Percentiles rank a stretch among this genome's conserved stretches.
Conservation (phyloP, 805 yeast genomes). For the Cyberlindnera meyerae region DNA sequence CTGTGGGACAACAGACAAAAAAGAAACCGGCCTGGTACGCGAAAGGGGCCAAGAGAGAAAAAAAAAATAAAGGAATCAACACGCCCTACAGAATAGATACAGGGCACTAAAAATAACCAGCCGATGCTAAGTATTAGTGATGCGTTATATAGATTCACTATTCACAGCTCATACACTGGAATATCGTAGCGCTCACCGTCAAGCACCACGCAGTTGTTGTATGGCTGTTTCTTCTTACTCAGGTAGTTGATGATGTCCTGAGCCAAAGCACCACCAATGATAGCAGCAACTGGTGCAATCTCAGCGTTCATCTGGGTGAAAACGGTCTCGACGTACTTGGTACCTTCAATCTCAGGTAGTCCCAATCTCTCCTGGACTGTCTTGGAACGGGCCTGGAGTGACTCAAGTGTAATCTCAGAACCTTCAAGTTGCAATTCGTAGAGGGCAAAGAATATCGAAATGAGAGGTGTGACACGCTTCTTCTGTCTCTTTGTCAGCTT, state of each 20-base stretch:
- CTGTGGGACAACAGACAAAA: no score
- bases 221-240: constrained; percentile 70
- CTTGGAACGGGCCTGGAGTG: constrained; percentile 28
- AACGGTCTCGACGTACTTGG: constrained; percentile 38
- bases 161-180: constrained; percentile 62
- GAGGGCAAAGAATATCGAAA: constrained; percentile 57
- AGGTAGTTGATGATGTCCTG: constrained; percentile 86
- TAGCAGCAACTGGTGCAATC: constrained; percentile 78
- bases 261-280: constrained; percentile 83
- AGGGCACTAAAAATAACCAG: no score
- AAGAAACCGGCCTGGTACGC: no score
- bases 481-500: constrained; percentile 33
- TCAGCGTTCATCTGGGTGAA: constrained; percentile 52
- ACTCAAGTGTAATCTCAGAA: constrained; percentile 20
- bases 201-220: constrained; percentile 73
- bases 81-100: no score
- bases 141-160: no score
- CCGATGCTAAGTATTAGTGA: no score
- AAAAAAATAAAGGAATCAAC: no score
- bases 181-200: constrained; percentile 70
- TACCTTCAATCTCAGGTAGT: constrained; percentile 36
- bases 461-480: constrained; percentile 46
- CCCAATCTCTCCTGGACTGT: constrained; percentile 35
- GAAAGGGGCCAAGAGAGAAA: no score
- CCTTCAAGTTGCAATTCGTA: constrained; percentile 38